These are phyloP conservation scores for Podaxis sp. DNA, from an alignment of 768 basidiomycete species.

Conservation along the genomic window DNA sequence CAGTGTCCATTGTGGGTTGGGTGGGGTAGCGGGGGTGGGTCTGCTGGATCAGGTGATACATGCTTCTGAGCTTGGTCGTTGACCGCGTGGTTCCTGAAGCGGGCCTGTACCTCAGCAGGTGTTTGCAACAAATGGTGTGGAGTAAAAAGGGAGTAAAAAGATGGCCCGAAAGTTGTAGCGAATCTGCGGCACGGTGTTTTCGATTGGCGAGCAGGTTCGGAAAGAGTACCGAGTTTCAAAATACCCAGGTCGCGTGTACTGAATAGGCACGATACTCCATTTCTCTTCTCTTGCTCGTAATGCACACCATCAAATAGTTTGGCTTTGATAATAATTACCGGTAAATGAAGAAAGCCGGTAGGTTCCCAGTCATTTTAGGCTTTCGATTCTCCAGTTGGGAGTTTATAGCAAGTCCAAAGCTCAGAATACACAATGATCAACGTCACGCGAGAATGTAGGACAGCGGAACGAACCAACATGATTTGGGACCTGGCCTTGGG, in stretches of 20 bases:
- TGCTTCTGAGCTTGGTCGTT: neutral
- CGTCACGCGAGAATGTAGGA: conserved; percentile 33
- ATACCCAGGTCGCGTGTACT: neutral
- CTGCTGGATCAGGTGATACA: neutral
- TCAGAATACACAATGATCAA: neutral
- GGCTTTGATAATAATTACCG: conserved; percentile 7
- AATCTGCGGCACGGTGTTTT: neutral
- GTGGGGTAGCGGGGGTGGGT: neutral
- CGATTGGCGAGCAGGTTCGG: neutral
- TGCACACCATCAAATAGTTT: neutral
- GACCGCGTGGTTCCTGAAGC: neutral
- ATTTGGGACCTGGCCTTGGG: conserved; percentile 11
- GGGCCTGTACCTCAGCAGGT: neutral
- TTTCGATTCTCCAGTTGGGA: neutral
- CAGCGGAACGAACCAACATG: conserved; percentile 68
- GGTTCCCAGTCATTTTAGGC: neutral
- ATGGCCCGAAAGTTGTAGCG: neutral
- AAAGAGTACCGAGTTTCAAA: neutral
- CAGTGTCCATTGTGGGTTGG: neutral
- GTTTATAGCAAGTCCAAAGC: neutral
- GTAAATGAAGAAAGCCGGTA: conserved; percentile 1
- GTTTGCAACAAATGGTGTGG: neutral
- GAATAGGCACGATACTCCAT: neutral
- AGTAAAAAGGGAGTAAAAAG: neutral
- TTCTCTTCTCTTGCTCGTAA: neutral